phyloP scores from a whole-genome alignment of 257 asterid species.

The Solanum chmielewskii region DNA sequence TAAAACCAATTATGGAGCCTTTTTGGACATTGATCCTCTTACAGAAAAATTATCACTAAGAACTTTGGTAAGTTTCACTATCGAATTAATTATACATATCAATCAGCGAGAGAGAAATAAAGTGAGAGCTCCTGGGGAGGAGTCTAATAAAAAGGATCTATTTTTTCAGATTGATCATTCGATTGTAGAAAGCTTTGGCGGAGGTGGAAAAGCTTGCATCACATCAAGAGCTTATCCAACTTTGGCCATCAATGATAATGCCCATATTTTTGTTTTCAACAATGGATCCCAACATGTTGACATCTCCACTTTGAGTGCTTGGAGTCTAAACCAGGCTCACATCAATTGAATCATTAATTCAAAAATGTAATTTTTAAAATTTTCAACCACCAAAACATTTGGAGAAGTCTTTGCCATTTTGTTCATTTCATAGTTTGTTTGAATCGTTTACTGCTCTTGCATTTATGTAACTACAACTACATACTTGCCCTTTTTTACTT shows the following conservation, averaged over 20 bases:
- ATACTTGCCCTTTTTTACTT: no score
- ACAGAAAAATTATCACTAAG: slow-evolving; percentile 24
- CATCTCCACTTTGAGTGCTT: slow-evolving; percentile 11
- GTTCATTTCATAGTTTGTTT: no score
- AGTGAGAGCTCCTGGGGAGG: no score
- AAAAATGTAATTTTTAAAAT: background rate
- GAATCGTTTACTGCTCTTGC: no score
- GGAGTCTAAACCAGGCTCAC: slow-evolving; percentile 16
- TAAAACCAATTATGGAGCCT: slow-evolving; percentile 27
- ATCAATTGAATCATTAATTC: background rate
- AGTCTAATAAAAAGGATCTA: no score
- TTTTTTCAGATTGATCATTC: slow-evolving; percentile 14
- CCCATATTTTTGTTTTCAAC: slow-evolving; percentile 13
- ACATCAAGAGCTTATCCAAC: slow-evolving; percentile 17
- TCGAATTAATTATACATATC: background rate
- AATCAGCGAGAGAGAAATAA: no score
- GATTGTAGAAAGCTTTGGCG: slow-evolving; percentile 26
- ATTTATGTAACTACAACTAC: no score
- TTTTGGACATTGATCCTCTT: slow-evolving; percentile 33
- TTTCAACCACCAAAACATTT: no score
- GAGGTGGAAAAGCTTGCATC: slow-evolving; percentile 22
- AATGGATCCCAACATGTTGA: slow-evolving; percentile 10
- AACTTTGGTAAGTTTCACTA: slow-evolving; percentile 26
- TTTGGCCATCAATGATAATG: background rate
- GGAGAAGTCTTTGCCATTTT: background rate